Base-by-base conservation (phyloP, 2,329 filamentous ascomycete genomes). In the Trichoderma oligosporum region DNA sequence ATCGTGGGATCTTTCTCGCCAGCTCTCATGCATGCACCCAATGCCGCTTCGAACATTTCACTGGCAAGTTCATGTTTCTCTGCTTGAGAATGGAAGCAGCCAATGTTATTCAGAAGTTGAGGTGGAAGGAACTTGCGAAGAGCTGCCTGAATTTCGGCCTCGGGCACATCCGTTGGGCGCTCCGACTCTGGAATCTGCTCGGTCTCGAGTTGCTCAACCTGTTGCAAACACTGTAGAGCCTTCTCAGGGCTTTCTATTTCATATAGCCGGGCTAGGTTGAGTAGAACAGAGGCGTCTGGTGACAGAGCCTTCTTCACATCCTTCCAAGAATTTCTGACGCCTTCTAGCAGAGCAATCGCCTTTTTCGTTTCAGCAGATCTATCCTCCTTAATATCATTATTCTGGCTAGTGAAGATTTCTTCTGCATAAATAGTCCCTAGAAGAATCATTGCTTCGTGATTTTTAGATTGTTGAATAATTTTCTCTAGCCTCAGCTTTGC, bases 61-160 rank as follows among this genome's bases (percentile, higher is more conserved):
- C 89, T 87, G 20, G 94, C 92, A 60, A 84, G 79, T 18, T 87
- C 84, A 61, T 88, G 86, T 68, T 91, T 91, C 65, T 96, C 91
- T 2, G 85, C 82, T 68, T 96, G 91, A 64, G 91, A 97, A 64
- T 96, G 85, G 74, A 97, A 97, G 72, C 92, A 97, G 4, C 90
- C 94, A 69, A 97, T 96, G 70, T 99, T 99, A 78, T 97, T 99
- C 41, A 99, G 81, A 2, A 97, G 79, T 67, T 96, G 91, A 4
- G 94, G 94, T 1, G 92, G 89, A 1, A 99, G 77, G 58, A 87
- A 80, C 68, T 92, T 89, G 54, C 91, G 86, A 25, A 96, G 78
- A 14, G 80, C 78, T 20, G 77, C 76, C 56, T 82, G 82, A 57
- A 83, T 74, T 27, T 82, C 80, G 3, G 77, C 79, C 58, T 87